Percentiles rank a stretch among this genome's conserved stretches.
Evolutionary conservation across 768 basidiomycete genomes (phyloP).

Genomic region (Termitomyces sp.): DNA sequence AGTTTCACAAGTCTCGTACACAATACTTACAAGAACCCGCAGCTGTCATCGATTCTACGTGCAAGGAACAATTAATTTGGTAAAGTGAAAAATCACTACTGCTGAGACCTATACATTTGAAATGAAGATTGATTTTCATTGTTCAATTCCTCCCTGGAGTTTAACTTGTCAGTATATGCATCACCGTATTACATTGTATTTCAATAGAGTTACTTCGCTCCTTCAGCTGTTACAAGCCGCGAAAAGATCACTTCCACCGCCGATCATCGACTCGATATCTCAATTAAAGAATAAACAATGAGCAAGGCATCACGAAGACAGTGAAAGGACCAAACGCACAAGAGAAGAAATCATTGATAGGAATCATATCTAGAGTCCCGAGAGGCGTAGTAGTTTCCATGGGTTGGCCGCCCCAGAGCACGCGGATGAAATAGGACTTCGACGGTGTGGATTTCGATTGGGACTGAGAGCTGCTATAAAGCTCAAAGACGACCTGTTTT

Average conservation of each 20-base stretch:
- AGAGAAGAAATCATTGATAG: conserved; percentile 35
- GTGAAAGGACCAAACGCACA: conserved; percentile 27
- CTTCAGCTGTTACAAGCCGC: conserved; percentile 22
- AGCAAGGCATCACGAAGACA: background rate
- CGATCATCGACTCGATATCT: conserved; percentile 40
- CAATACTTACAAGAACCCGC: no score
- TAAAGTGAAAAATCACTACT: no score
- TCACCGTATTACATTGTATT: no score
- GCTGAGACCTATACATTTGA: background rate
- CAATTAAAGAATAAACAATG: background rate
- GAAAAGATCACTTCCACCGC: conserved; percentile 29
- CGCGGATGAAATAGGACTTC: conserved; percentile 34
- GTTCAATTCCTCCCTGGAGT: background rate
- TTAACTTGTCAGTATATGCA: no score
- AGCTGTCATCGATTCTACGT: no score
- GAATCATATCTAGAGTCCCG: conserved; percentile 43
- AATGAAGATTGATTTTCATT: background rate
- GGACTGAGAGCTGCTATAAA: conserved; percentile 25
- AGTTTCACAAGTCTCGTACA: no score
- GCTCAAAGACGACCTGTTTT: conserved; percentile 39
- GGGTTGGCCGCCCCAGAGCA: conserved; percentile 48
- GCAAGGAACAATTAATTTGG: no score
- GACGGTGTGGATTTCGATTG: background rate
- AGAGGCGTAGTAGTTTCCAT: conserved; percentile 46
- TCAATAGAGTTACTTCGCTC: no score